Conservation (phyloP, 1,139 yeast genomes). For the Scheffersomyces lignicola region DNA sequence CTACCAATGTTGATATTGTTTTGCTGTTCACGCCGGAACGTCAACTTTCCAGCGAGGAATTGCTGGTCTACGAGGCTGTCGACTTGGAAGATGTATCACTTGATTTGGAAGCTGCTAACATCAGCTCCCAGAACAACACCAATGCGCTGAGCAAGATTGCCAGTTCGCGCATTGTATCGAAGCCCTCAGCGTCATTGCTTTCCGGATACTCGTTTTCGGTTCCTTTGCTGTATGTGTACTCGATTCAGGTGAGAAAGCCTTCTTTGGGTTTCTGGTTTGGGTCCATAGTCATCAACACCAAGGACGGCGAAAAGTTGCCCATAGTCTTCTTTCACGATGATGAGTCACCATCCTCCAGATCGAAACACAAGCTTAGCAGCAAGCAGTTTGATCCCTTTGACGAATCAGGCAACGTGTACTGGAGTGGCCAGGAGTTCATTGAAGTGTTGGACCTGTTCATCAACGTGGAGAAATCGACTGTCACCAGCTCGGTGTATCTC, state of each 20-base stretch:
- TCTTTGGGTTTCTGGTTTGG: conserved; percentile 93
- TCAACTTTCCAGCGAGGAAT: conserved; percentile 48
- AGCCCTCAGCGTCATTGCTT: conserved; percentile 53
- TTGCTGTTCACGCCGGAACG: conserved; percentile 79
- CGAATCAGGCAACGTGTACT: conserved; percentile 60
- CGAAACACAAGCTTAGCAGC: conserved; percentile 57
- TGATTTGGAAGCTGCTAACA: conserved; percentile 21
- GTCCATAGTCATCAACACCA: conserved; percentile 70
- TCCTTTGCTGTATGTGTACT: conserved; percentile 61
- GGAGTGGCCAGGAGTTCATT: conserved; percentile 91
- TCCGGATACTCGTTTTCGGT: conserved; percentile 67
- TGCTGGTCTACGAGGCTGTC: conserved; percentile 48
- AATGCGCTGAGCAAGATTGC: conserved; percentile 15
- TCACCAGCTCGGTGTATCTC: conserved; percentile 71
- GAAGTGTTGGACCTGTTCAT: conserved; percentile 53
- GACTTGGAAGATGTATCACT: conserved; percentile 42
- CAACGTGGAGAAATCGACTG: conserved; percentile 63
- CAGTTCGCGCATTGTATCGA: conserved; percentile 34
- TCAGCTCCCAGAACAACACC: conserved; percentile 14
- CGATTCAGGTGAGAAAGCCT: conserved; percentile 82
- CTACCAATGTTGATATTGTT: conserved; percentile 56
- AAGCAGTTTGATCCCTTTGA: conserved; percentile 76
- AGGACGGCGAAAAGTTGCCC: conserved; percentile 71
- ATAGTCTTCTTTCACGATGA: conserved; percentile 91
- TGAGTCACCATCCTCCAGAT: conserved; percentile 71